A percentile compares a stretch with the other conserved stretches of the same genome.
These are phyloP conservation scores for Barbarea vulgaris DNA, from an alignment of 345 rosid genomes.

Conservation along the genomic window DNA sequence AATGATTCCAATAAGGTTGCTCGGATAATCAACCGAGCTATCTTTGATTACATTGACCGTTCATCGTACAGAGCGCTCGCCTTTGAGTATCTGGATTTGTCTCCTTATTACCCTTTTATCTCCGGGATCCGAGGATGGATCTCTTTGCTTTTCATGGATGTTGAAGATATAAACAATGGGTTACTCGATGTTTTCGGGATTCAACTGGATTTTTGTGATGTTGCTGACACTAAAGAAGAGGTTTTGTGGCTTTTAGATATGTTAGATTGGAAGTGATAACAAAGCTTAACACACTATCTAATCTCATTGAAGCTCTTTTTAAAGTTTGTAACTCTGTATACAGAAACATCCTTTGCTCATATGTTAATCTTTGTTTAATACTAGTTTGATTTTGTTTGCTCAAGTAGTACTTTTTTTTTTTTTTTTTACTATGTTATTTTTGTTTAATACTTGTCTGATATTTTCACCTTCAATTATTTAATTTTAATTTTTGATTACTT, in stretches of 20 bases:
- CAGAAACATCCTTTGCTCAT: neutral
- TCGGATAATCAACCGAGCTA: slow-evolving; percentile 61
- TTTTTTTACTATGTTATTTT: too few species aligned
- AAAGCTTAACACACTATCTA: neutral
- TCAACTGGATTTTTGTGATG: slow-evolving; percentile 83
- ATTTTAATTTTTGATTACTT: too few species aligned
- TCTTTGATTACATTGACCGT: slow-evolving; percentile 76
- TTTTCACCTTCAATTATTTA: too few species aligned
- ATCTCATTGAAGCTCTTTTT: neutral
- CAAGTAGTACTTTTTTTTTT: too few species aligned
- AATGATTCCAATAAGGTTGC: slow-evolving; percentile 77
- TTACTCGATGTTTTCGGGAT: slow-evolving; percentile 73
- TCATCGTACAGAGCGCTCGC: slow-evolving; percentile 71
- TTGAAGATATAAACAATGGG: slow-evolving; percentile 60
- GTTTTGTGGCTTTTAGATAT: slow-evolving; percentile 92
- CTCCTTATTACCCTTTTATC: slow-evolving; percentile 76
- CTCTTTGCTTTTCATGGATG: slow-evolving; percentile 77
- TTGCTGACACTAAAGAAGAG: slow-evolving; percentile 80
- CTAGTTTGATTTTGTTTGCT: neutral
- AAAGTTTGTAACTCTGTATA: slow-evolving; percentile 8
- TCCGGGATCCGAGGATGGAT: slow-evolving; percentile 84
- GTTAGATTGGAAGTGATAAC: slow-evolving; percentile 88
- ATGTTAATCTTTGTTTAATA: neutral
- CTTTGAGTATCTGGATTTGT: slow-evolving; percentile 78
- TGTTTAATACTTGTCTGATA: too few species aligned